Percentiles rank a stretch among this genome's conserved stretches.
These are phyloP conservation scores for Barbatosphaeria neglecta DNA, from an alignment of 495 filamentous ascomycete species.

Conservation along the genomic window DNA sequence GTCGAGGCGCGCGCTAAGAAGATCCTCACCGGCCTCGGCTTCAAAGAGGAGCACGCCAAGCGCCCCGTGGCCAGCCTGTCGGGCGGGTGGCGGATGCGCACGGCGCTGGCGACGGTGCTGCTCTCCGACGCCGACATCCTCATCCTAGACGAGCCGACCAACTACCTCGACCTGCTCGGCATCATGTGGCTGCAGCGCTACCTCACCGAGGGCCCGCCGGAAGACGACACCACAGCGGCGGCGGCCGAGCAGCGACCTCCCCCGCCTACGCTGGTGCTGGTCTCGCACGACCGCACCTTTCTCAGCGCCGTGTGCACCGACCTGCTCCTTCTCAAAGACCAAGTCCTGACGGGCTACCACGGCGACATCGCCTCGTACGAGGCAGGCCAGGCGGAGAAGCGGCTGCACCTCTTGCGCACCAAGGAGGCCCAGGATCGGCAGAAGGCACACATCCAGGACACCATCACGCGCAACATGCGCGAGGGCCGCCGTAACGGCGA, in stretches of 20 bases:
- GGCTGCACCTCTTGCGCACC: constrained; percentile 55
- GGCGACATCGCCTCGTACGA: constrained; percentile 63
- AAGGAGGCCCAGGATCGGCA: constrained; percentile 70
- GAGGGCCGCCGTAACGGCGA: constrained; percentile 61
- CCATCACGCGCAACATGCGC: constrained; percentile 56
- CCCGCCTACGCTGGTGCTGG: constrained; percentile 52
- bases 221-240: constrained; percentile 11
- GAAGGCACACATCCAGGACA: constrained; percentile 62
- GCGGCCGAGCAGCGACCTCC: constrained; percentile 16
- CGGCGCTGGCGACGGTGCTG: constrained; percentile 52
- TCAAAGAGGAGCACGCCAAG: constrained; percentile 45
- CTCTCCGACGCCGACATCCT: constrained; percentile 64
- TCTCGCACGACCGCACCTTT: constrained; percentile 74
- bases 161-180: constrained; percentile 71
- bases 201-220: constrained; percentile 28
- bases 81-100: constrained; percentile 71
- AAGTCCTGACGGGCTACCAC: constrained; percentile 53
- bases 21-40: constrained; percentile 60
- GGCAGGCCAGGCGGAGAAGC: constrained; percentile 49
- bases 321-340: constrained; percentile 61
- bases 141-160: constrained; percentile 80
- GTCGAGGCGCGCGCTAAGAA: constrained; percentile 49
- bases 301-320: constrained; percentile 60
- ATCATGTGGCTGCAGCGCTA: constrained; percentile 73
- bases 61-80: constrained; percentile 53